Base-by-base conservation (phyloP, 1,284 basidiomycete genomes). In the Microbotryum silenes-acaulis region DNA sequence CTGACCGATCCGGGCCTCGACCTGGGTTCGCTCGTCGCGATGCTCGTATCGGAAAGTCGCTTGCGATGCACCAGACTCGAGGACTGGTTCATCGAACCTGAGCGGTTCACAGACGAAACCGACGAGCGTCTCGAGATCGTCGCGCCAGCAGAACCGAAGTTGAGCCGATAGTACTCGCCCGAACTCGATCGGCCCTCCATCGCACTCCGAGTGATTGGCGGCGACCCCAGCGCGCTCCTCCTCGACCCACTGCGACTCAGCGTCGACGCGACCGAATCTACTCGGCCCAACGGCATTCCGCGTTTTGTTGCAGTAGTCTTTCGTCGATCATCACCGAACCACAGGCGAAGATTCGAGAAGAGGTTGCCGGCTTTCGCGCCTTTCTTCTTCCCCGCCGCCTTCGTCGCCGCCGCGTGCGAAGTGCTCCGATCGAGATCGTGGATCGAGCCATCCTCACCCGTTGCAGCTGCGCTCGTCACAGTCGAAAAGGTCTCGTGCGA, bases 241-340 rank as follows among this genome's bases (percentile, higher is more conserved):
- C 44, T 45, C 27, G 45, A 33, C 6, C 16, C 31, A 12, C 44
- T 37, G n/a, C 59, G 56, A 20, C 54, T 48, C 27, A 45, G 27
- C 16, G 27, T 54, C 14, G 65, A 49, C 53, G 18, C 69, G 60
- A 23, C 62, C 61, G 29, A 54, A 57, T 52, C 54, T 57, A n/a
- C 70, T 69, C 25, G 70, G 68, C 61, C 74, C 16, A 27, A 29
- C 25, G 49, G 14, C 29, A 29, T 1, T 4, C 5, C 25, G 3
- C 57, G 57, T 27, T 62, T 62, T 25, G 56, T 79, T 4, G 75
- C 70, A 47, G 56, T 79, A 3, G 75, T 70, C 47, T 77, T 75
- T 16, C 75, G 73, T 14, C 72, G 69, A 48, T 78, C 78, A 37
- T 79, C 78, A 59, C 77, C 74, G 67, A 79, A 79, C 72, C 79